phyloP scores from a whole-genome alignment of 129 eudicot genomes.

The Arctium minus region DNA sequence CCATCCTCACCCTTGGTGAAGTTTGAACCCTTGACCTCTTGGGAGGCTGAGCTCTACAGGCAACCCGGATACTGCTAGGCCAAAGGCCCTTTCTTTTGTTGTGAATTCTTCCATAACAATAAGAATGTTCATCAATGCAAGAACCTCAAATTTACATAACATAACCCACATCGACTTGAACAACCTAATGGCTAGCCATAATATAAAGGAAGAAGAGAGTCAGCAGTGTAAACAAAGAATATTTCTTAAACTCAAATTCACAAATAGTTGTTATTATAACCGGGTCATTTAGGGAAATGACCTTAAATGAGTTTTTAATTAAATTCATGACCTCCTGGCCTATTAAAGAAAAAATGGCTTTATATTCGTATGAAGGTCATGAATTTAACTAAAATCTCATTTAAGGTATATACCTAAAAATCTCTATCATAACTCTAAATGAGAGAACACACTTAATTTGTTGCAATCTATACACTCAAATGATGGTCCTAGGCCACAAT shows the following conservation, averaged over 20 bases:
- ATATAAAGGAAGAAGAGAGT: constrained; percentile 3
- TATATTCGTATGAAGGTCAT: no score
- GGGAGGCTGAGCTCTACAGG: background rate
- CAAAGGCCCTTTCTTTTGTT: background rate
- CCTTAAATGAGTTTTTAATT: no score
- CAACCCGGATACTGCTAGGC: background rate
- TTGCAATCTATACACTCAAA: background rate
- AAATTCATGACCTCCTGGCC: no score
- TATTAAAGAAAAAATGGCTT: no score
- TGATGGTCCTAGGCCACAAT: background rate
- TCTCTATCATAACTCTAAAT: background rate
- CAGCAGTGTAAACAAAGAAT: background rate
- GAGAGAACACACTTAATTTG: background rate
- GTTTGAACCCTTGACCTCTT: background rate
- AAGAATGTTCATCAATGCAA: background rate
- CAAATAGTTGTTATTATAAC: background rate
- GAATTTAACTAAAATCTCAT: no score
- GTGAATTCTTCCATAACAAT: background rate
- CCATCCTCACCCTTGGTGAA: background rate
- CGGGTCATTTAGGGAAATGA: no score
- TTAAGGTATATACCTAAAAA: no score
- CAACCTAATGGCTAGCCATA: background rate
- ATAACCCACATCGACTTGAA: background rate
- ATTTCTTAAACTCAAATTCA: constrained; percentile 6
- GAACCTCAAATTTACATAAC: background rate